phyloP scores from a whole-genome alignment of 352 stramenopile genomes.

The Phytophthora niederhauseri region DNA sequence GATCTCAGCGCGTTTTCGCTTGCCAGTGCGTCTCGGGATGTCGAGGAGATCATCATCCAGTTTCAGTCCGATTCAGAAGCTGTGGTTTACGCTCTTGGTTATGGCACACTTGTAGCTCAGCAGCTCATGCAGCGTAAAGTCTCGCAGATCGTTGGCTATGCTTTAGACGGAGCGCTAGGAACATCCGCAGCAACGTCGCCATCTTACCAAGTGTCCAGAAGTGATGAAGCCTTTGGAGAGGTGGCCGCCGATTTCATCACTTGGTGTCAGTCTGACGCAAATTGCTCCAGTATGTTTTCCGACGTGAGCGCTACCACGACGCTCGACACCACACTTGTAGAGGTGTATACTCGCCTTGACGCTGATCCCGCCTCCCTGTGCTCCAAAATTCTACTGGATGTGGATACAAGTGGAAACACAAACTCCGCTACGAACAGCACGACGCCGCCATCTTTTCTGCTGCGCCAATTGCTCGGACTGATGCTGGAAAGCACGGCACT shows the following conservation, averaged over 20 bases:
- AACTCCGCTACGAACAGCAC: conserved; percentile 14
- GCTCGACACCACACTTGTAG: conserved; percentile 35
- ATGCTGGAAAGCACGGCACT: conserved; percentile 53
- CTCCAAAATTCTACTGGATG: conserved; percentile 28
- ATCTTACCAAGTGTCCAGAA: conserved; percentile 34
- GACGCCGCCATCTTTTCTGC: conserved; percentile 44
- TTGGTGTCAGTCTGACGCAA: conserved; percentile 48
- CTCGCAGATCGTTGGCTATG: conserved; percentile 58
- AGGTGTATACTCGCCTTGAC: conserved; percentile 49
- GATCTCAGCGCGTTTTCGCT: conserved; percentile 66
- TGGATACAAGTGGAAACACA: conserved; percentile 9
- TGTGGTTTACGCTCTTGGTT: conserved; percentile 72
- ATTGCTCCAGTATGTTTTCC: conserved; percentile 50
- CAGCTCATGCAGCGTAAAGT: conserved; percentile 61
- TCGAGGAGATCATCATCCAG: conserved; percentile 57
- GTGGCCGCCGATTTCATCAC: conserved; percentile 51
- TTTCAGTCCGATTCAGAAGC: conserved; percentile 49
- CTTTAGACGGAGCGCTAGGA: conserved; percentile 59
- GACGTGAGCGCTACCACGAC: conserved; percentile 34
- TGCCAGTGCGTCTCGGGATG: conserved; percentile 62
- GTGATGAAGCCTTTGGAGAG: conserved; percentile 50
- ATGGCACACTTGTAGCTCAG: conserved; percentile 70
- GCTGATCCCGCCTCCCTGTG: conserved; percentile 36
- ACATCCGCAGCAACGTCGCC: neutral
- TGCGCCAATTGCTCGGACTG: conserved; percentile 54